Base-by-base conservation (phyloP, 2,329 filamentous ascomycete genomes). In the Pestalotiopsis sp. region DNA sequence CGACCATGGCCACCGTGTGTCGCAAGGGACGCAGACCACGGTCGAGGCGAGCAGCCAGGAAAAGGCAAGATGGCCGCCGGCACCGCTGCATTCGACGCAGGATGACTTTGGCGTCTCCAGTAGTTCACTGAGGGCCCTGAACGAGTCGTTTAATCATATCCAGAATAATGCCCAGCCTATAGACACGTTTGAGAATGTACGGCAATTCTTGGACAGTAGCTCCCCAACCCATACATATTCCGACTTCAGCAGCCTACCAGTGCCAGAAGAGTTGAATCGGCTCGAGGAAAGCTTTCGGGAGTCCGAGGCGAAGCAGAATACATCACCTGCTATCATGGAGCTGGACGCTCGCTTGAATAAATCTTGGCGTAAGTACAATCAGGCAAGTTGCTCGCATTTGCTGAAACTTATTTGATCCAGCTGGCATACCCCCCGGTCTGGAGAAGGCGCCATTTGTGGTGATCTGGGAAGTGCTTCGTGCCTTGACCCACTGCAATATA, bases 381-480 rank as follows among this genome's bases (percentile, higher is more conserved):
- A 12, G 17, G 23, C 4, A 36, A 7, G 40, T 41, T 56, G 31
- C 63, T 56, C 49, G 40, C n/a, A 45, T n/a, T 23, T 27, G 12
- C 20, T 27, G 12, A 27, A n/a, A 45, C 64, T 59, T 17, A 38
- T 36, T 45, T 14, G 4, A 6, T 31, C 3, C 17, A 78, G 76
- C 75, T 68, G 56, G 62, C 20, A 80, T 84, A 7, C 83, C 84
- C 0, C 65, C 69, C 0, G 80, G 79, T 66, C 76, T 87, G 4
- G 78, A 80, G 3, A 65, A 78, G 0, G 86, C 84, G 0, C 85
- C 87, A 0, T 77, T 89, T 2, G 80, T 82, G 2, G 78, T 89
- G 4, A 73, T 82, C 4, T 89, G 87, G 87, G 87, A 89, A 68
- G 74, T 87, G 0, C 81, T 83, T 0, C 81, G 87, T 12, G 81